Percentiles rank a stretch among this genome's conserved stretches.
These are phyloP conservation scores for Vitis rotundifolia DNA, from an alignment of 164 flowering plant species.

Conservation along the genomic window DNA sequence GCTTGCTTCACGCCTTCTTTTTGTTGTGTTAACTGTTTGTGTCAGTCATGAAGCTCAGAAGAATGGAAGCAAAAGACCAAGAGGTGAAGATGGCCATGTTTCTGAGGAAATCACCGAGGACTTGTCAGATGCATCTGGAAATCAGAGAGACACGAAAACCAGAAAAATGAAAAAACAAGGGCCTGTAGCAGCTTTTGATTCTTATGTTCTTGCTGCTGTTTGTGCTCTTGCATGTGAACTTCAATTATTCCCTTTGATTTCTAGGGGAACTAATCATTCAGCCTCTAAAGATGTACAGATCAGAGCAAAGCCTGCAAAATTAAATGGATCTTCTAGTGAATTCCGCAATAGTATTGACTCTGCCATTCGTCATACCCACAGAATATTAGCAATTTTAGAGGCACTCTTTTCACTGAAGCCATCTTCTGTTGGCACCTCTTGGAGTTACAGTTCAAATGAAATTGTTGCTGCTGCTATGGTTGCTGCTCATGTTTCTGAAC, in stretches of 20 bases:
- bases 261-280: constrained; percentile 40
- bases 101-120: constrained; percentile 44
- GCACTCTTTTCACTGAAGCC: constrained; percentile 88
- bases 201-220: constrained; percentile 92
- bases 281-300: constrained; percentile 24
- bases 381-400: constrained; percentile 83
- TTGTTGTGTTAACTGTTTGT: constrained; percentile 90
- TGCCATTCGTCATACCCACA: constrained; percentile 74
- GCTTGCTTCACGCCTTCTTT: constrained; percentile 87
- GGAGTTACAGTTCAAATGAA: constrained; percentile 95
- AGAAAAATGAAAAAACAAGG: constrained; percentile 65
- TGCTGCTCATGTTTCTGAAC: constrained; percentile 93
- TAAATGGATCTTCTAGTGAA: constrained; percentile 52
- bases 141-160: constrained; percentile 26
- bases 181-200: constrained; percentile 95
- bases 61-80: constrained; percentile 63
- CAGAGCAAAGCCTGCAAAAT: constrained; percentile 43
- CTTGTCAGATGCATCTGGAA: constrained; percentile 31
- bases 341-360: constrained; percentile 59
- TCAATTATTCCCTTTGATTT: constrained; percentile 78
- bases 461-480: constrained; percentile 99
- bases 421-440: constrained; percentile 85
- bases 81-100: constrained; percentile 36
- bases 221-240: constrained; percentile 96
- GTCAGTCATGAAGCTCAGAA: constrained; percentile 92